phyloP scores from a whole-genome alignment of 257 asterid species.

The Nicotiana benthamiana region DNA sequence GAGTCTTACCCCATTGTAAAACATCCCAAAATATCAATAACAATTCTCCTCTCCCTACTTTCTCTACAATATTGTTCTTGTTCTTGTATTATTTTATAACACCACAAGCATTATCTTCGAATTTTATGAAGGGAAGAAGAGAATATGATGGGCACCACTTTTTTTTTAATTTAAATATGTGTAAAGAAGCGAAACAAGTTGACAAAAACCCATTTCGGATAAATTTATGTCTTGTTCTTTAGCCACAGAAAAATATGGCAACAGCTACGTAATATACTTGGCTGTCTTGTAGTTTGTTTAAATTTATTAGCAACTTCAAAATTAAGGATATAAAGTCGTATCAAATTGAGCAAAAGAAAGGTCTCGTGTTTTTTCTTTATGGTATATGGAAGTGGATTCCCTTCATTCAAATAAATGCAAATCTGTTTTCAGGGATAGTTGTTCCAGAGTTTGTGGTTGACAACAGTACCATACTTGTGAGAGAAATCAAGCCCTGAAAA shows the following conservation, averaged over 20 bases:
- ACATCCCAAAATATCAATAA: no score
- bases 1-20: no score
- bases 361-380: not conserved
- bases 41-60: no score
- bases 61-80: no score
- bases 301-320: not conserved
- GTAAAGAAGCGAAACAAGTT: not conserved
- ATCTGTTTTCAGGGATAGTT: not conserved
- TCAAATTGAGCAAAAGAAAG: not conserved
- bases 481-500: not conserved
- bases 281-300: not conserved
- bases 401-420: not conserved
- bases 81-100: no score
- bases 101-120: not conserved
- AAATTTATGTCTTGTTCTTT: not conserved
- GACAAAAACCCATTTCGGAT: not conserved
- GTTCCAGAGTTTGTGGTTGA: not conserved
- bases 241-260: not conserved
- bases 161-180: not conserved
- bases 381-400: slow-evolving; percentile 1
- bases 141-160: not conserved
- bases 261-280: not conserved
- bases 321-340: not conserved
- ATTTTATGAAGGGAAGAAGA: not conserved
- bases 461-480: slow-evolving; percentile 7